These are phyloP conservation scores for Raddia guianensis DNA, from an alignment of 176 grass and related monocot species.

Conservation along the genomic window DNA sequence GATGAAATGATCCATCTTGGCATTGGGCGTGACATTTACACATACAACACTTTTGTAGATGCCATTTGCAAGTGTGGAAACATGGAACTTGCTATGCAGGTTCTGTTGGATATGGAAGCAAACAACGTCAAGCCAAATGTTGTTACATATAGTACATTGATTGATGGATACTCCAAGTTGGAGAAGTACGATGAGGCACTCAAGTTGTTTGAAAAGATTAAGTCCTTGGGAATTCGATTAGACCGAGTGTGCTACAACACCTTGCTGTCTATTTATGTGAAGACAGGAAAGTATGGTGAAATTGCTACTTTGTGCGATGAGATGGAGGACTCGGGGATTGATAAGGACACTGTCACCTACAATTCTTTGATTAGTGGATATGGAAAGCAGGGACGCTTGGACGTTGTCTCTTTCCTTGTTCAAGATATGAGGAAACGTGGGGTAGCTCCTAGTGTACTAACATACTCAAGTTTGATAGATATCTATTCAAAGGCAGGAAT, in stretches of 20 bases:
- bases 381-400: conserved; percentile 88
- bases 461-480: conserved; percentile 96
- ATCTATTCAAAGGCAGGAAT: conserved; percentile 96
- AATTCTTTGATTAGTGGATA: conserved; percentile 98
- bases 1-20: conserved; percentile 98
- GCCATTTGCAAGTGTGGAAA: conserved; percentile 97
- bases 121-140: conserved; percentile 83
- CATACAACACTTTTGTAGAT: conserved; percentile 98
- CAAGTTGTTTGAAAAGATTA: conserved; percentile 80
- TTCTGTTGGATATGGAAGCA: conserved; percentile 72
- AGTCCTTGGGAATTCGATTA: conserved; percentile 70
- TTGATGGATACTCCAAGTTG: conserved; percentile 93
- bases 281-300: conserved; percentile 78
- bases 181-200: conserved; percentile 91
- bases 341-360: conserved; percentile 96
- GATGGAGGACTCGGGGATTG: conserved; percentile 77
- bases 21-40: conserved; percentile 92
- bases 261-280: conserved; percentile 85
- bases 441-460: conserved; percentile 78
- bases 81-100: conserved; percentile 82
- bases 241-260: conserved; percentile 98
- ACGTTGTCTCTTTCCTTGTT: conserved; percentile 77
- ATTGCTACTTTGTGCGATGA: conserved; percentile 83
- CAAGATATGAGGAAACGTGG: conserved; percentile 88
- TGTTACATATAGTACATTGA: conserved; percentile 97